Conservation (phyloP, 768 basidiomycete species). For the Cystobasidium onofrii region DNA sequence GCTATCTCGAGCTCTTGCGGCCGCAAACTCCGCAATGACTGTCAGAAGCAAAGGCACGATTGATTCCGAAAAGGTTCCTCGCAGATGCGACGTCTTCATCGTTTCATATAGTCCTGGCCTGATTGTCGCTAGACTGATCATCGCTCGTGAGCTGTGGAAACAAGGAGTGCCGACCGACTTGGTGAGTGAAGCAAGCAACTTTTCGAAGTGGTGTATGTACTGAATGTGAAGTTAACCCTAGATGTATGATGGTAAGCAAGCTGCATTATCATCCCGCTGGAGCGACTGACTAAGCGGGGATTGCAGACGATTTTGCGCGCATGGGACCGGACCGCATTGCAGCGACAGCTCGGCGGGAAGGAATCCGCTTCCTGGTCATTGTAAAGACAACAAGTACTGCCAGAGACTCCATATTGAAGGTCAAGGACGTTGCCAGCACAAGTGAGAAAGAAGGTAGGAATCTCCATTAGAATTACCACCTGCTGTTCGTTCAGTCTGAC, state of each 20-base stretch:
- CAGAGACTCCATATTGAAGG: slow-evolving; percentile 2
- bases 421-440: slow-evolving; percentile 13
- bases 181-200: slow-evolving; percentile 32
- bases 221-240: no score
- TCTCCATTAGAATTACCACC: neutral
- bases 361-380: slow-evolving; percentile 42
- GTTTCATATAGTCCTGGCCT: slow-evolving; percentile 39
- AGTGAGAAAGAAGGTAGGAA: slow-evolving; percentile 8
- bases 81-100: slow-evolving; percentile 44
- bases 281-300: neutral
- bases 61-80: slow-evolving; percentile 37
- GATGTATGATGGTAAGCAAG: slow-evolving; percentile 39
- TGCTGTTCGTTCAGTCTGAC: neutral
- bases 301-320: slow-evolving; percentile 32
- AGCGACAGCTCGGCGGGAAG: slow-evolving; percentile 40
- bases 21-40: neutral
- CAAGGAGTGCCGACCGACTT: slow-evolving; percentile 42
- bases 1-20: slow-evolving; percentile 37
- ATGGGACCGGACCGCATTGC: slow-evolving; percentile 41
- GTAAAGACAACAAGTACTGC: slow-evolving; percentile 33
- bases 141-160: slow-evolving; percentile 42
- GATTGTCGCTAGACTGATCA: slow-evolving; percentile 41
- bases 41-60: slow-evolving; percentile 37
- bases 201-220: no score
- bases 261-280: neutral